These are phyloP conservation scores for Gentiana macrophylla DNA, from an alignment of 257 asterid genomes.

Conservation along the genomic window DNA sequence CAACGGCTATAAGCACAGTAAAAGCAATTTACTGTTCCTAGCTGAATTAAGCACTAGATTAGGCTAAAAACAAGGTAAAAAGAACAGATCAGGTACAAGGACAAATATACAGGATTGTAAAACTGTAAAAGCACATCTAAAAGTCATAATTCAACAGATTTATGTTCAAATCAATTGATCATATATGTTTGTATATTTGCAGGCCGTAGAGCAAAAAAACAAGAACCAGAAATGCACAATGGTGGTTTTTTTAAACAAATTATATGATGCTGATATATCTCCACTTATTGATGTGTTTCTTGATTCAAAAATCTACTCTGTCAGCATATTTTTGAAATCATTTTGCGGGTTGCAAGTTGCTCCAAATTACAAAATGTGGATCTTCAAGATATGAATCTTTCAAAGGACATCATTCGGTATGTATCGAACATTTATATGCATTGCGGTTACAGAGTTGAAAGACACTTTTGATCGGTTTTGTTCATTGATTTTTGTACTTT, in stretches of 20 bases:
- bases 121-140: too few species aligned
- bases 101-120: too few species aligned
- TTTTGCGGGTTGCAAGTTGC: slow-evolving; percentile 10
- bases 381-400: slow-evolving; percentile 13
- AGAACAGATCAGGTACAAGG: too few species aligned
- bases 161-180: background rate
- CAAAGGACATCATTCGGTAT: slow-evolving; percentile 26
- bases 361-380: slow-evolving; percentile 16
- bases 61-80: too few species aligned
- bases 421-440: background rate
- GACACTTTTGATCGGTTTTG: too few species aligned
- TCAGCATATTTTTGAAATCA: slow-evolving; percentile 9
- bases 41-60: too few species aligned
- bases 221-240: slow-evolving; percentile 12
- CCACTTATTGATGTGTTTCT: slow-evolving; percentile 16
- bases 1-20: too few species aligned
- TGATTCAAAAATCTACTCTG: slow-evolving; percentile 9
- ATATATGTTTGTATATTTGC: background rate
- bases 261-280: slow-evolving; percentile 18
- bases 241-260: slow-evolving; percentile 13
- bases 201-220: slow-evolving; percentile 16
- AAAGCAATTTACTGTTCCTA: too few species aligned
- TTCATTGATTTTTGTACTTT: background rate
- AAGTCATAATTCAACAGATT: too few species aligned
- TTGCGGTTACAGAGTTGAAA: too few species aligned